Base-by-base conservation (phyloP, 306 rosid species). In the Psophocarpus tetragonolobus region DNA sequence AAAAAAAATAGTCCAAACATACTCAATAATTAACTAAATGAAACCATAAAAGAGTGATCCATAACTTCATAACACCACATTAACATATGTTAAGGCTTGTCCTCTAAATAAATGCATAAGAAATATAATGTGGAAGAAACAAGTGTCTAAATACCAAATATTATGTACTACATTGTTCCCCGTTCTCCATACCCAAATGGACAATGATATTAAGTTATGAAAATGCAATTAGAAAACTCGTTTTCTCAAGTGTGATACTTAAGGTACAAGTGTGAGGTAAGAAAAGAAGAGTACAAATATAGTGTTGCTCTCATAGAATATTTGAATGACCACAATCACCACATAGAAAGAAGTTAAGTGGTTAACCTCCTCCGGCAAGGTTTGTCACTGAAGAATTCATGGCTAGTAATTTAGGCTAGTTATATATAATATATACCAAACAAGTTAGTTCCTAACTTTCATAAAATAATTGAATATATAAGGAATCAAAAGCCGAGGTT, bases 91-190 rank as follows among this genome's bases (percentile, higher is more conserved):
- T 58, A 26, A 26, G 9, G 4, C 5, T 58, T 23, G 15, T 14
- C 5, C 13, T 30, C 20, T 15, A 54, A 51, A 7, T 51, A 54
- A 63, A 64, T 64, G 8, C 8, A 33, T 8, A 35, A 17, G 17
- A 9, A 35, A 15, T 15, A 64, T 35, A 20, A 35, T 20, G 71
- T 38, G 33, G 38, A 65, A 36, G 71, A 36, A 65, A 65, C 50
- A 65, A 10, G n/a, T 20, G 18, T 38, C 71, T 65, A 38, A 65
- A 38, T 20, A 32, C 12, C 32, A 65, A 36, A 39, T 23, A 41
- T 54, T 53, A 29, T 65, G 74, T n/a, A 53, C 58, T 38, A 26
- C 68, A 26, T 27, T 48, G 58, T 53, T 77, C 75, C 48, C 58
- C 35, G 33, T 45, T 35, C 38, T 68, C 35, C 0, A 10, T 2